Conservation (phyloP, 2,329 filamentous ascomycete species). For the Polytolypa hystricis region DNA sequence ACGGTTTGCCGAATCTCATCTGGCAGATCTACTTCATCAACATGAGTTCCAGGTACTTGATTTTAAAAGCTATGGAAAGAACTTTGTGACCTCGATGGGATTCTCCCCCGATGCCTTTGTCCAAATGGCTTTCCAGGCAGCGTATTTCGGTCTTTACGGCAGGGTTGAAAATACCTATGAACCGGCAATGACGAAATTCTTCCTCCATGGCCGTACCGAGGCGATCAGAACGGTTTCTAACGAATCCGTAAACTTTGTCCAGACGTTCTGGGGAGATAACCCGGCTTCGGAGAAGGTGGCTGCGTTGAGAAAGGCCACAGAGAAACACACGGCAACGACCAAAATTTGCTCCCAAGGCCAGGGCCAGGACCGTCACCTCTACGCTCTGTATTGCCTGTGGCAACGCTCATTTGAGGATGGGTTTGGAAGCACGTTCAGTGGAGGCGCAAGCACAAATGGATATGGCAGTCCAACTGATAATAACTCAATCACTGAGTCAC, state of each 20-base stretch:
- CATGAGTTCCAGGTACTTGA: conserved; percentile 93
- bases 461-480: conserved; percentile 48
- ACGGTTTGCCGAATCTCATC: conserved; percentile 85
- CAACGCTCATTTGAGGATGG: conserved; percentile 76
- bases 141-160: conserved; percentile 94
- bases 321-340: conserved; percentile 70
- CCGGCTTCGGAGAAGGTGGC: conserved; percentile 74
- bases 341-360: conserved; percentile 79
- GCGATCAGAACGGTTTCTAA: conserved; percentile 77
- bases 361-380: conserved; percentile 85
- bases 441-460: conserved; percentile 44
- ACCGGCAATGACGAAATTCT: conserved; percentile 95
- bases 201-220: conserved; percentile 86
- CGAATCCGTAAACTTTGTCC: conserved; percentile 78
- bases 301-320: conserved; percentile 68
- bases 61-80: conserved; percentile 83
- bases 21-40: conserved; percentile 90
- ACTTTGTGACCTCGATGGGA: conserved; percentile 93
- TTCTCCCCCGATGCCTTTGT: conserved; percentile 96
- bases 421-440: conserved; percentile 38
- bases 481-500: conserved; percentile 18
- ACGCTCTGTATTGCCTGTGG: conserved; percentile 91
- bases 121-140: conserved; percentile 97
- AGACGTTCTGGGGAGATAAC: conserved; percentile 89
- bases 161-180: conserved; percentile 93